Evolutionary conservation across 129 eudicot genomes (phyloP).

Genomic region (Rutidosis leptorrhynchoides): DNA sequence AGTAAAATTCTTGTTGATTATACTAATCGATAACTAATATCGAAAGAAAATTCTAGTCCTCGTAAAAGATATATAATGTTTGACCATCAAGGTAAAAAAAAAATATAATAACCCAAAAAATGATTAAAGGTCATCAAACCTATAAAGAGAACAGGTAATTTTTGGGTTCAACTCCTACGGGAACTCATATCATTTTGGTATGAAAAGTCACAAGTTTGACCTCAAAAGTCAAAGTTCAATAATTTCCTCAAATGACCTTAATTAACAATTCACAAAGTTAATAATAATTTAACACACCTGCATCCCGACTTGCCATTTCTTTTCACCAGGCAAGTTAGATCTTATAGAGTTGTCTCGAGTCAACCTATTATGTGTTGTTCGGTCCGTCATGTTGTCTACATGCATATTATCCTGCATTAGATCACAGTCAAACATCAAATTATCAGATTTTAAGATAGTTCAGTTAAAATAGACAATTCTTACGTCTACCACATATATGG

Average conservation of each 20-base stretch:
- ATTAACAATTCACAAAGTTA: neutral
- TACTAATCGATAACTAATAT: conserved; percentile 11
- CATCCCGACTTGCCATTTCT: conserved; percentile 63
- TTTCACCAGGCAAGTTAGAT: conserved; percentile 43
- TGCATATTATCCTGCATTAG: conserved; percentile 43
- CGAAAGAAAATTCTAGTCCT: no score
- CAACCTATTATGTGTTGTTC: conserved; percentile 20
- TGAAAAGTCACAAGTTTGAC: neutral
- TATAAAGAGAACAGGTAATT: neutral
- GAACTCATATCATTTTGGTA: neutral
- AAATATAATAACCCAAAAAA: neutral
- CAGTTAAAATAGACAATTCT: neutral
- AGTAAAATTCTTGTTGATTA: neutral
- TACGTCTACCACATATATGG: neutral
- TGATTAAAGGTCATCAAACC: neutral
- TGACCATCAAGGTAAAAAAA: conserved; percentile 3
- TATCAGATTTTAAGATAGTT: neutral
- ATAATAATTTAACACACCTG: conserved; percentile 43
- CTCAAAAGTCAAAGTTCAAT: conserved; percentile 13
- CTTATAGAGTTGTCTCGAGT: conserved; percentile 28
- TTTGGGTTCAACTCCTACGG: neutral
- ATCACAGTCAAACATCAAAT: conserved; percentile 4
- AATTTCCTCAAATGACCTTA: neutral
- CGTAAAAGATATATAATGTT: neutral
- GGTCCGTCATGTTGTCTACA: conserved; percentile 31